Percentiles rank a stretch among this genome's conserved stretches.
These are phyloP conservation scores for Aureobasidium sp. DNA, from an alignment of 2,329 filamentous ascomycete species.

Conservation along the genomic window DNA sequence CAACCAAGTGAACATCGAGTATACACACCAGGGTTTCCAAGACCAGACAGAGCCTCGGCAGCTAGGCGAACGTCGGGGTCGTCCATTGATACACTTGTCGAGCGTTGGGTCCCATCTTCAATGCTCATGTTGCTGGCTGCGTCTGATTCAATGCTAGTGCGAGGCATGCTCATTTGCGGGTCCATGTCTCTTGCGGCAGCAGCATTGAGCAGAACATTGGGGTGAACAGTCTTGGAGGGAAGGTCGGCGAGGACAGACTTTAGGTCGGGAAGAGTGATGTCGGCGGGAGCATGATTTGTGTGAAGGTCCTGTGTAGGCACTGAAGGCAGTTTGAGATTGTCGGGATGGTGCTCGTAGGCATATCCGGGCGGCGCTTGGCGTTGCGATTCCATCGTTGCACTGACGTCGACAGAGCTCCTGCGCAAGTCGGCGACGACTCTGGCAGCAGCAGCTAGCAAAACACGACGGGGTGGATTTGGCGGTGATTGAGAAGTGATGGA, in stretches of 20 bases:
- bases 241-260: constrained; percentile 37
- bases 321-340: constrained; percentile 35
- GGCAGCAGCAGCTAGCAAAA: background rate
- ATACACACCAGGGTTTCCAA: constrained; percentile 42
- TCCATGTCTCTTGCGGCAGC: constrained; percentile 22
- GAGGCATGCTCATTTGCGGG: constrained; percentile 17
- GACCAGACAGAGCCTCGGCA: constrained; percentile 43
- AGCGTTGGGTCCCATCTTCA: constrained; percentile 31
- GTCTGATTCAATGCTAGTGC: constrained; percentile 31
- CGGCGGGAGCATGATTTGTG: constrained; percentile 18
- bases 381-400: constrained; percentile 24
- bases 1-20: background rate
- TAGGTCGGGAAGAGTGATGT: constrained; percentile 38
- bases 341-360: constrained; percentile 37
- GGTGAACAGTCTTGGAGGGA: constrained; percentile 14
- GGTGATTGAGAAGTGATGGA: background rate
- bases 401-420: constrained; percentile 11
- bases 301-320: constrained; percentile 33
- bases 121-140: constrained; percentile 37
- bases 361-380: constrained; percentile 31
- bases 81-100: constrained; percentile 40
- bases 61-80: constrained; percentile 43
- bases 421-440: constrained; percentile 7
- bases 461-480: background rate
- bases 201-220: constrained; percentile 22